Conservation (phyloP, 177 flowering plant genomes). For the Telopea speciosissima region DNA sequence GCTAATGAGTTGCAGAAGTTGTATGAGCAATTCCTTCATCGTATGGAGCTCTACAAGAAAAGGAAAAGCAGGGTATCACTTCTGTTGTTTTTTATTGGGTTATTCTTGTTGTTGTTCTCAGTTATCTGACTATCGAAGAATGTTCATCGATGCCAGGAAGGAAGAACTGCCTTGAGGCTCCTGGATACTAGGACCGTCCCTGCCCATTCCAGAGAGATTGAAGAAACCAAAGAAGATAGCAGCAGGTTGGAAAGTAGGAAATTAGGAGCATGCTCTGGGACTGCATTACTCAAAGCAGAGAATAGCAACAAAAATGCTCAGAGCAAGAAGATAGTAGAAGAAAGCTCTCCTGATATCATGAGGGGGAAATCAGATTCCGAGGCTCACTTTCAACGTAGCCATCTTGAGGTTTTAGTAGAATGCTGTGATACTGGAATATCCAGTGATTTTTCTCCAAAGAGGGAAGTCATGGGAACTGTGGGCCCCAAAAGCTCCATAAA, state of each 20-base stretch:
- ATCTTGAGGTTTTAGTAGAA: slow-evolving; percentile 1
- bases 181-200: slow-evolving; percentile 14
- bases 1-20: slow-evolving; percentile 71
- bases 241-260: slow-evolving; percentile 9
- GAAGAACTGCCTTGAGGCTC: slow-evolving; percentile 25
- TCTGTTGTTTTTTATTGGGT: slow-evolving; percentile 5
- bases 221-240: slow-evolving; percentile 20
- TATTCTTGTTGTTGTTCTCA: slow-evolving; percentile 7
- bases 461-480: slow-evolving; percentile 3
- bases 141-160: slow-evolving; percentile 43
- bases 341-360: slow-evolving; percentile 14
- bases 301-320: background rate
- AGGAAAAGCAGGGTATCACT: slow-evolving; percentile 46
- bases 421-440: slow-evolving; percentile 2
- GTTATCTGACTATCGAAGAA: slow-evolving; percentile 15
- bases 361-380: slow-evolving; percentile 8
- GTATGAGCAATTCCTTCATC: slow-evolving; percentile 75
- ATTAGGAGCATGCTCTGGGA: slow-evolving; percentile 3
- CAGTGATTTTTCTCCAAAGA: slow-evolving; percentile 1
- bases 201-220: slow-evolving; percentile 2
- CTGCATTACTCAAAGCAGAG: background rate
- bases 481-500: slow-evolving; percentile 6
- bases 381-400: background rate
- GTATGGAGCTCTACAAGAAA: slow-evolving; percentile 52
- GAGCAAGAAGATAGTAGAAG: slow-evolving; percentile 3